Evolutionary conservation across 2,329 filamentous ascomycete genomes (phyloP), one percentile per base, ranked within the genome.

Genomic region (Thelonectria discophora): DNA sequence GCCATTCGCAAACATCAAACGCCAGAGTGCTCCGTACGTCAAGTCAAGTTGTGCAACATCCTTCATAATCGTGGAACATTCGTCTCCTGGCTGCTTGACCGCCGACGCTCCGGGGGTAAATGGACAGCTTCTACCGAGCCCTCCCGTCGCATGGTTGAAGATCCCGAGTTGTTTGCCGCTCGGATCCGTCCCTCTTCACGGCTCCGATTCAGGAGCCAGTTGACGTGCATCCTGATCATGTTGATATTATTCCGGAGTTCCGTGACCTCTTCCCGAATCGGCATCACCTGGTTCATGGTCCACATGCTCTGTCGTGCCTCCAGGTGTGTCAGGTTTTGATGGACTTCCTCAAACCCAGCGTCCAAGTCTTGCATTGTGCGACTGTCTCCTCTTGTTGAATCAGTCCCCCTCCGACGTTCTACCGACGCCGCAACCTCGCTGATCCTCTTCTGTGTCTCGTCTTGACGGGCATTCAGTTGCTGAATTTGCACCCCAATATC

Each of bases 181-280:
- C 77, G 69, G 37, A 77, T 72, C 18, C 79, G 76, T 1, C 76
- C 80, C 67, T 84, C 82, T 64, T 84, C 81, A 10, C 82, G 75
- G 60, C 81, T 81, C 63, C 81, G 78, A 62, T 84, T 85, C 72
- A 86, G 80, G 27, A 87, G 78, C 84, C 84, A 86, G 58, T 83
- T 82, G 46, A 86, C 82, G 65, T 87, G 84, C 84, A 87, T 86
- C 55, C 82, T 81, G 45, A 87, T 79, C 67, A 86, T 83, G 52
- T 84, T 85, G 62, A 86, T 77, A 65, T 82, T 86, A 74, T 82
- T 86, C 45, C 82, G 79, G 43, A 87, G 77, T 71, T 89, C 86
- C 4, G 83, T 81, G n/a, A 89, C 80, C 73, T 88, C 85, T 60
- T 89, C 86, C 58, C 86, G 85, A 62, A 89, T 82, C 8, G 84